phyloP scores from a whole-genome alignment of 2,329 filamentous ascomycete species.

The Phaeomoniella chlamydospora region DNA sequence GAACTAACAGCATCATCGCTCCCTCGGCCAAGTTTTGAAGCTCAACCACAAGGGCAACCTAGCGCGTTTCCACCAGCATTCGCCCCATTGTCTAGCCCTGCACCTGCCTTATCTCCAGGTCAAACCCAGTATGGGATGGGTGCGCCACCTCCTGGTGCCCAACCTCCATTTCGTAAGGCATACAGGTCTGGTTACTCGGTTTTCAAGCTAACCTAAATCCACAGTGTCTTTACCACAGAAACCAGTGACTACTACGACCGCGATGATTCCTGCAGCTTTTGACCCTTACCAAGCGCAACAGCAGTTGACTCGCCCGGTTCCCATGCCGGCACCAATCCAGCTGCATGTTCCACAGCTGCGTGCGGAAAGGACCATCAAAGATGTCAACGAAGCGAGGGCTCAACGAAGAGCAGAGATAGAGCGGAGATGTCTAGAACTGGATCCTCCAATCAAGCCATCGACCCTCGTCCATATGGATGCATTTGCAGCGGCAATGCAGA shows the following conservation, averaged over 20 bases:
- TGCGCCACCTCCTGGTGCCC: not conserved
- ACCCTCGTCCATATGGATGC: conserved; percentile 56
- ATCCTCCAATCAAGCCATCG: conserved; percentile 48
- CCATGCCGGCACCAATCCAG: not conserved
- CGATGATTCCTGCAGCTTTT: no score
- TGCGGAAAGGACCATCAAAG: conserved; percentile 41
- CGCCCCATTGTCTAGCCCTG: not conserved
- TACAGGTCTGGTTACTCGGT: no score
- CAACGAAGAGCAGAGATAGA: conserved; percentile 57
- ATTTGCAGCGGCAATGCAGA: conserved; percentile 59
- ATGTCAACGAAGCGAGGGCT: conserved; percentile 50
- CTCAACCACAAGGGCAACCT: not conserved
- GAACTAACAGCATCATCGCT: not conserved
- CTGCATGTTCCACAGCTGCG: conserved; percentile 12
- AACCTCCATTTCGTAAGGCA: no score
- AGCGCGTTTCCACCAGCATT: not conserved
- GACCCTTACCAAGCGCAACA: no score
- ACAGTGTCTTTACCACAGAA: no score
- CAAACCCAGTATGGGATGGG: not conserved
- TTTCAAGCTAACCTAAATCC: no score
- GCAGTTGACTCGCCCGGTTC: conserved; percentile 6
- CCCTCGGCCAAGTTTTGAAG: not conserved
- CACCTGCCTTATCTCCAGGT: not conserved
- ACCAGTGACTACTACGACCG: not conserved
- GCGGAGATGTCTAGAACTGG: conserved; percentile 48